Evolutionary conservation across 345 rosid species (phyloP), one percentile per base, ranked within the genome.

Genomic region (Populus tremula): DNA sequence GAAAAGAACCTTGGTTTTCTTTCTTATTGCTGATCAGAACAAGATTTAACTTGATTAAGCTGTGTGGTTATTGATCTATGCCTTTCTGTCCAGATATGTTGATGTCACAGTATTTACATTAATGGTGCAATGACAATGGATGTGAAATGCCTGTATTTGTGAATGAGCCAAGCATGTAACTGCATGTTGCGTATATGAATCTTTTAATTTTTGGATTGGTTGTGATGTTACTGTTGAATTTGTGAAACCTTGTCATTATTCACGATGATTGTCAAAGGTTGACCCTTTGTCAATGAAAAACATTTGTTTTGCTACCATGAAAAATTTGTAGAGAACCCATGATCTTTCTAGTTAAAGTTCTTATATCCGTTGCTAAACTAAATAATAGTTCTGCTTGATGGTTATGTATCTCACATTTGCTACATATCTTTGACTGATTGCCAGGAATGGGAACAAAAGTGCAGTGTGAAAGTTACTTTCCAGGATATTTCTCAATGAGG

Each of bases 381-480:
- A 50, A 21, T 14, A 23, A 76, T 16, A 50, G 23, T 33, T 67
- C 49, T 67, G 18, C 50, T 68, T 39, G 11, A 36, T 63, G 39
- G 25, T 67, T 73, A n/a, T 59, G 17, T 25, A 31, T 67, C 18
- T 54, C 71, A 71, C 69, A 47, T 59, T 67, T 33, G 9, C 65
- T 59, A n/a, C 18, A 33, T 62, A 23, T 78, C 78, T 79, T 68
- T 80, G 8, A 62, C 70, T 70, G 53, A 17, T 66, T 86, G 35
- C 66, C 73, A 92, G 96, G 91, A 79, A 96, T 91, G 92, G 93
- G 96, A 86, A 85, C 91, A 79, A 86, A 86, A 82, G 91, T 89
- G 77, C 92, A 92, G 81, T 81, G 85, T 79, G 90, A 93, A 86
- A 88, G 92, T 88, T 86, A 81, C 84, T 84, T 91, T 69, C 90